phyloP scores from a whole-genome alignment of 2,329 filamentous ascomycete species.

The Alternaria sp. region DNA sequence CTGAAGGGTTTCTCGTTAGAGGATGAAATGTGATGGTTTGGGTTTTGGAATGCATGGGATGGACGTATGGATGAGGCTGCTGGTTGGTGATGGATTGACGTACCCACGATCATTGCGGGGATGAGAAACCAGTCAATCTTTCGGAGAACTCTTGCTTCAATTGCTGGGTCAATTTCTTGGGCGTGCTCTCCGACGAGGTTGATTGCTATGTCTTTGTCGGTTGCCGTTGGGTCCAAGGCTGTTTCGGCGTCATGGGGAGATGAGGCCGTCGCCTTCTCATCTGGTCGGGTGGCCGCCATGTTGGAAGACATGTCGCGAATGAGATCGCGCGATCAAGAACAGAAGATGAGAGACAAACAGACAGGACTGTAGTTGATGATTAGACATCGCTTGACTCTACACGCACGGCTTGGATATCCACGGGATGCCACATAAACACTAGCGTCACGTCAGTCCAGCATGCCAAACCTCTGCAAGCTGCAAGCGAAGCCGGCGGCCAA shows the following conservation, averaged over 20 bases:
- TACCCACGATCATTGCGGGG: constrained; percentile 64
- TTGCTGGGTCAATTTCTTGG: constrained; percentile 60
- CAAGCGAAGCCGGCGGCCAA: constrained; percentile 1
- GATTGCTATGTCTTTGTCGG: constrained; percentile 63
- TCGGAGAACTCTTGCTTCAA: constrained; percentile 64
- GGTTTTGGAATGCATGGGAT: background rate
- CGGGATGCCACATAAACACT: constrained; percentile 23
- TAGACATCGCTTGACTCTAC: constrained; percentile 15
- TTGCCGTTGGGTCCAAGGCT: constrained; percentile 24
- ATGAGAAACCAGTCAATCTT: constrained; percentile 74
- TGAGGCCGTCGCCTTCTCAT: constrained; percentile 23
- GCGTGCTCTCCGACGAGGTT: constrained; percentile 65
- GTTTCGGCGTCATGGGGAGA: constrained; percentile 20
- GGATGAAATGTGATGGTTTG: background rate
- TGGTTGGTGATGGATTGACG: background rate
- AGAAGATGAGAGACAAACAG: background rate
- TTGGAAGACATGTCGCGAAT: background rate
- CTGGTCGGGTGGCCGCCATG: background rate
- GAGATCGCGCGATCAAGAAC: background rate
- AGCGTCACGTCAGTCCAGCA: constrained; percentile 16
- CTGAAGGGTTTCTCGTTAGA: constrained; percentile 19
- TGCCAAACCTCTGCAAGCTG: constrained; percentile 1
- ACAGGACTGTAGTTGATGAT: background rate
- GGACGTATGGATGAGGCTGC: background rate
- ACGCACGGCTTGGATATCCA: constrained; percentile 14